Evolutionary conservation across 225 moss, liverwort and hornwort genomes (phyloP), one percentile per base, ranked within the genome.

Genomic region (Pseudoscleropodium purum): DNA sequence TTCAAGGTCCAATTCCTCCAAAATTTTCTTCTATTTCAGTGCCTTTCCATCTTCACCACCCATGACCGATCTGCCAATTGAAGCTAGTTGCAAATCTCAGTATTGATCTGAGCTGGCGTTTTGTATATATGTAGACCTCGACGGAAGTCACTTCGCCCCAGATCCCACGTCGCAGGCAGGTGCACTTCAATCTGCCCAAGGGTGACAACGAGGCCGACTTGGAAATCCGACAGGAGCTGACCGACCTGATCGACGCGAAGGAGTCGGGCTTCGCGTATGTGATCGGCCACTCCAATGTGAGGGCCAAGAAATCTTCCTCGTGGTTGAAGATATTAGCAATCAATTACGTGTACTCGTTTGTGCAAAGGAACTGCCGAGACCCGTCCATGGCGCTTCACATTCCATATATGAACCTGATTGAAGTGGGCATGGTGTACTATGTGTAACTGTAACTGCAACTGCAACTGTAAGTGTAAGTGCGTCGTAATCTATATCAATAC

Each of bases 381-480:
- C 91, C 92, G 18, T 88, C 92, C 5, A 75, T 83, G 76, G 87
- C 94, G 18, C 91, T 95, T 49, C 87, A 87, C 78, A 95, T 95
- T 65, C 95, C 95, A 30, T 90, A 92, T 16, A 93, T 85, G 86
- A 93, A 87, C 62, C 77, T 95, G 1, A 91, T 95, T 24, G 89
- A 95, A 88, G 95, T 94, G 89, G 95, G 95, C 80, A 93, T 94
- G 93, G 69, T 92, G 67, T 95, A 93, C 85, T 82, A 91, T 79
- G 89, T 95, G 14, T 86, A 51, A 83, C 51, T 75, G 18, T 10
- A 6, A 9, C 4, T 11, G 24, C 10, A 45, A 45, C 45, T 45
- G 45, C 7, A 45, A 45, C 45, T 45, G 45, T 6, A 45, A 45
- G 7, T 45, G 45, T 6, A 45, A n/a, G n/a, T n/a, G n/a, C n/a